Percentiles rank a stretch among this genome's conserved stretches.
Evolutionary conservation across 202 grass and related monocot genomes (phyloP).

Genomic region (Schoenoplectus tabernaemontani): DNA sequence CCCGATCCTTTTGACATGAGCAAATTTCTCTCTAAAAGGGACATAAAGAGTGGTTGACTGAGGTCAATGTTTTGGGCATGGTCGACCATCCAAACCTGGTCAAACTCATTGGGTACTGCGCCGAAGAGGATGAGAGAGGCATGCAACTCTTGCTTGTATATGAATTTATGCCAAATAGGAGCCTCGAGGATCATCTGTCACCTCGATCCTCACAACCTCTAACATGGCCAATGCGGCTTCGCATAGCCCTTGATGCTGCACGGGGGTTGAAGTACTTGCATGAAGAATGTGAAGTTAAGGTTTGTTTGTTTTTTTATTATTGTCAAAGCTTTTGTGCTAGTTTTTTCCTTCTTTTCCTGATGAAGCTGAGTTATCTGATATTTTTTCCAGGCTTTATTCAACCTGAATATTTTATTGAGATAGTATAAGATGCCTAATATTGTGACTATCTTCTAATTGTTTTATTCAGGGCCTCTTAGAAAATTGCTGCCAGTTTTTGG

Average conservation of each 20-base stretch:
- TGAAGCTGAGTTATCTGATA: not conserved
- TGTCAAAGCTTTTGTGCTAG: not conserved
- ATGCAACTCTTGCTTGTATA: conserved; percentile 88
- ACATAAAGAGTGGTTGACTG: conserved; percentile 95
- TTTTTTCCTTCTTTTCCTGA: not conserved
- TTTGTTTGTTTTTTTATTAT: not conserved
- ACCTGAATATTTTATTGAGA: not conserved
- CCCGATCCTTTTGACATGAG: not conserved
- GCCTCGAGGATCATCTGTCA: conserved; percentile 62
- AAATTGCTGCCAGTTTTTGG: not conserved
- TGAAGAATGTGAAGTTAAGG: conserved; percentile 80
- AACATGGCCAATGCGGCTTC: conserved; percentile 66
- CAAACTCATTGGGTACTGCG: conserved; percentile 85
- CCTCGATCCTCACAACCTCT: conserved; percentile 33
- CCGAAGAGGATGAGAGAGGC: conserved; percentile 84
- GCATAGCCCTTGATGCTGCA: conserved; percentile 67
- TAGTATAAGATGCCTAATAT: not conserved
- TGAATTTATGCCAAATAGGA: conserved; percentile 88
- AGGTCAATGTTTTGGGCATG: conserved; percentile 90
- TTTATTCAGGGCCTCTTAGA: not conserved
- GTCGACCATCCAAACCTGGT: conserved; percentile 80
- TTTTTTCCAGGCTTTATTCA: not conserved
- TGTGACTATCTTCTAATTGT: not conserved
- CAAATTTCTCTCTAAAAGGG: conserved; percentile 32
- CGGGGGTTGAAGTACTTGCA: conserved; percentile 79